Evolutionary conservation across 768 basidiomycete genomes (phyloP), one percentile per base, ranked within the genome.

Genomic region (Mrakia blollopis): DNA sequence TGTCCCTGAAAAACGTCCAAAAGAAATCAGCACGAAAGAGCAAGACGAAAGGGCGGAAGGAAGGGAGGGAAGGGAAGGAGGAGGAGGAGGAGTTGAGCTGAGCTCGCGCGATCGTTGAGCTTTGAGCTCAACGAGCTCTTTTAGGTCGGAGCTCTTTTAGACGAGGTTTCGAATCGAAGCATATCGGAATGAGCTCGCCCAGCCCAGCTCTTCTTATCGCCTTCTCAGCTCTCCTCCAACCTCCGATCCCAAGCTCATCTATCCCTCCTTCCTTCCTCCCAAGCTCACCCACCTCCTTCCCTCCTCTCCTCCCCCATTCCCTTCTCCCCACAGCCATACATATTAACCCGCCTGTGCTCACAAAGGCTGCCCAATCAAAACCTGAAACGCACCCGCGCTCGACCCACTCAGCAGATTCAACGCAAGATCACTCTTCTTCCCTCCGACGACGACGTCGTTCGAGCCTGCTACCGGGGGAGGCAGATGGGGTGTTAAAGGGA

Each of bases 1-100:
- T 94, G 81, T 94, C 93, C 28, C 73, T 74, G 69, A 18, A 44
- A 44, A 14, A 44, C 37, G 13, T n/a, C n/a, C n/a, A n/a, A n/a
- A n/a, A 16, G 60, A 30, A 2, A n/a, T 7, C 50, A 54, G 21
- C 32, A 47, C 68, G 39, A 37, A 23, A 2, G 65, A 23, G 14
- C 11, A 2, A 21, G n/a, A 54, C 50, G 54, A 35, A 72, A 16
- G 63, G 63, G 35, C 25, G 57, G 62, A 10, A 57, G 14, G n/a
- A n/a, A 65, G 63, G 32, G 13, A 21, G 63, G 7, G 61, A 28
- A 28, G 61, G 62, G 25, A 57, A 28, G 57, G 47, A 57, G 57
- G 52, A 11, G 52, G 14, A 21, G 52, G 25, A 23, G 10, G 52
- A 25, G 25, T 54, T 16, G 52, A 23, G 52, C 8, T 16, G 52